Base-by-base conservation (phyloP, 371 early-diverging fungal species). In the Apophysomyces variabilis region DNA sequence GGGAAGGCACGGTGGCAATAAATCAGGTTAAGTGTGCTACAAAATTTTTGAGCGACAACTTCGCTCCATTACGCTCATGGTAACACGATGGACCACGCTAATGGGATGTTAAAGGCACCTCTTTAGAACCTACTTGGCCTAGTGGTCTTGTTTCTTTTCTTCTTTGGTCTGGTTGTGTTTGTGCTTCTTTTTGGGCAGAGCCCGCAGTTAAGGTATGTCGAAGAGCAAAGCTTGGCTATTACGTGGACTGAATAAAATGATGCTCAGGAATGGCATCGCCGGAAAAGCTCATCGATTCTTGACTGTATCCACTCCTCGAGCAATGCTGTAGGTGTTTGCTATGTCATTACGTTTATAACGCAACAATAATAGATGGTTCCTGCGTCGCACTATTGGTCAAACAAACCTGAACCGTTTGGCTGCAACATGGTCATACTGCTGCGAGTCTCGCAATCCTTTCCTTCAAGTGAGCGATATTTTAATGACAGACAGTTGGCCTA, bases 361-460 rank as follows among this genome's bases (percentile, higher is more conserved):
- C 14, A 21, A 46, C 12, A 38, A 26, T 26, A 3, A 60, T 60
- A 79, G 73, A 12, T 54, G 62, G 35, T 14, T 47, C 3, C 60
- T 73, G 38, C 61, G 66, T 21, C 38, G 35, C 57, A 66, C 57
- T 12, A 16, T 80, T 18, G 80, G 80, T 11, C 60, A 62, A 41
- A 59, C 16, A 9, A 72, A 72, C 26, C 38, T 72, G 54, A 58
- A 67, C 43, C 67, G 74, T 41, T 11, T 77, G 5, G 58, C 46
- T 11, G 39, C 58, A 11, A 18, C 61, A n/a, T 82, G 79, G 76
- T n/a, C 54, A n/a, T 82, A 79, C 61, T 76, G 75, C 38, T 82
- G 74, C 60, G 73, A 82, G 58, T 76, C 78, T 26, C 75, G 79
- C 14, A 82, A 82, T 60, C 83, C 83, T 36, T 79, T 82, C 64